Percentiles rank a stretch among this genome's conserved stretches.
These are phyloP conservation scores for Cordyceps javanica DNA, from an alignment of 2,329 filamentous ascomycete genomes.

Conservation along the genomic window DNA sequence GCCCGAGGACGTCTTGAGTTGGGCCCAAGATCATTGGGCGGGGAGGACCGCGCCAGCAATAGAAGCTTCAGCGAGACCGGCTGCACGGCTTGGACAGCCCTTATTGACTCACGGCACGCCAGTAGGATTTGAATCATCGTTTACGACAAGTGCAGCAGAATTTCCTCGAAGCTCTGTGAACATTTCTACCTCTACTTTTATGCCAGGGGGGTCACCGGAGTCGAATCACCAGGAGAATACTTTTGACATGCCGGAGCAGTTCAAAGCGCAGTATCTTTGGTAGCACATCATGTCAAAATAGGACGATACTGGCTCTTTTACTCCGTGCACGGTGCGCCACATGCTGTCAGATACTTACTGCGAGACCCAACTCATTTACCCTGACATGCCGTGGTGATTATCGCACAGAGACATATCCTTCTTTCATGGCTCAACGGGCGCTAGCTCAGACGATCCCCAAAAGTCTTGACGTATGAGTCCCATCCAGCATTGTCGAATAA, in stretches of 20 bases:
- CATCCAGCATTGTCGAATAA: constrained; percentile 4
- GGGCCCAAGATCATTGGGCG: not conserved
- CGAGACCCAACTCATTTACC: no score
- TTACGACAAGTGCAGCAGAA: not conserved
- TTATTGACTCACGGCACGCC: not conserved
- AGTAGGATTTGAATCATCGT: not conserved
- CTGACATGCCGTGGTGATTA: no score
- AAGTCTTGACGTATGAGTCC: constrained; percentile 12
- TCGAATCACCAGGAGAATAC: not conserved
- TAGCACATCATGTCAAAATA: not conserved
- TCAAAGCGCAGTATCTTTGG: constrained; percentile 10
- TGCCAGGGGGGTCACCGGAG: not conserved
- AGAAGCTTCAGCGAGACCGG: no score
- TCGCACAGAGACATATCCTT: not conserved
- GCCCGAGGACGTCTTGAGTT: not conserved
- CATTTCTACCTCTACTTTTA: not conserved
- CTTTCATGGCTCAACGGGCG: no score
- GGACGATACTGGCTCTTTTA: no score
- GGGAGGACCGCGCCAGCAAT: not conserved
- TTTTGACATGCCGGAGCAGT: constrained; percentile 4
- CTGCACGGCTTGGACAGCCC: not conserved
- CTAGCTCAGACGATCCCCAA: constrained; percentile 1
- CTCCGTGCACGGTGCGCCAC: not conserved
- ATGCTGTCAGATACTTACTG: no score
- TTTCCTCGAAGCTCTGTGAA: not conserved